Evolutionary conservation across 176 grass and related monocot species (phyloP).

Genomic region (Oryza meyeriana): DNA sequence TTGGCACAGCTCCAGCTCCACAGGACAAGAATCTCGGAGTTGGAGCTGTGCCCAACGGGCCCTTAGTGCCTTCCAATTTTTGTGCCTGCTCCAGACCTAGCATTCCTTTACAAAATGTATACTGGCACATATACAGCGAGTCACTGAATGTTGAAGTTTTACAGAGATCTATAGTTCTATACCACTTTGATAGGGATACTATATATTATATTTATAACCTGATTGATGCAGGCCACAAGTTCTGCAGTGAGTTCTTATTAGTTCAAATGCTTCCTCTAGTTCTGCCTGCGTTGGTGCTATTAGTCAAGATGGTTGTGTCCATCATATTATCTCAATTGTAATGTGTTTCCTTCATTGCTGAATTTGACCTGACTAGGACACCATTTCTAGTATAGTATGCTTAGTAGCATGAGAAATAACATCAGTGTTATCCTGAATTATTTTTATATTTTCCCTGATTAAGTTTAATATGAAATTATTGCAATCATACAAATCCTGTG

Average conservation of each 20-base stretch:
- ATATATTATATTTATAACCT: too few species aligned
- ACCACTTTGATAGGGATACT: neutral
- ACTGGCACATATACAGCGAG: neutral
- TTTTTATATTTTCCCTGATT: neutral
- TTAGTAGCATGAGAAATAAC: neutral
- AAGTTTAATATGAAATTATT: constrained; percentile 5
- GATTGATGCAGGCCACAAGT: too few species aligned
- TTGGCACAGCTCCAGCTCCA: too few species aligned
- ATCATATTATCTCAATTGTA: neutral
- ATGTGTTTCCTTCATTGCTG: neutral
- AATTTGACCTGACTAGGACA: neutral
- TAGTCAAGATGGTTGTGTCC: neutral
- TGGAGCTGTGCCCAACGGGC: too few species aligned
- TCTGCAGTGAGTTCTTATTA: too few species aligned
- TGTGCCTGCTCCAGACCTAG: neutral
- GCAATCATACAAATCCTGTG: neutral
- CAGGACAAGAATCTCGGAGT: too few species aligned
- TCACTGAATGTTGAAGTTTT: too few species aligned
- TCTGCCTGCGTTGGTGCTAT: neutral
- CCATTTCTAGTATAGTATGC: neutral
- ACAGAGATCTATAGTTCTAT: too few species aligned
- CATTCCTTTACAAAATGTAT: neutral
- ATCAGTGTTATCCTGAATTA: neutral
- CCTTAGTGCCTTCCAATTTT: neutral
- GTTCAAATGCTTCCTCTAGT: neutral